Evolutionary conservation across 108 stramenopile species (phyloP).

Genomic region (Cyclotella atomus): DNA sequence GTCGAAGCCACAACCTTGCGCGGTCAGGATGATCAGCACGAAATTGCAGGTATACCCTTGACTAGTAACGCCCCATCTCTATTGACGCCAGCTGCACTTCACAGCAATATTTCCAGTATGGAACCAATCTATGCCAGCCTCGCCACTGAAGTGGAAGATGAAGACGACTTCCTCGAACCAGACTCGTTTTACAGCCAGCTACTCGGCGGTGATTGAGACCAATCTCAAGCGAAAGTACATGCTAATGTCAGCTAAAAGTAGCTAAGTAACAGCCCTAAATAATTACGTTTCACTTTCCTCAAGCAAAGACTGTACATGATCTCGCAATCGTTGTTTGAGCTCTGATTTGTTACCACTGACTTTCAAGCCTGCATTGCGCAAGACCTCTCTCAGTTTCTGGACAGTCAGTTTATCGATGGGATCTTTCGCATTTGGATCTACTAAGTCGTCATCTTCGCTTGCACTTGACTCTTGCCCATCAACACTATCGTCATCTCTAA

Average conservation of each 20-base stretch:
- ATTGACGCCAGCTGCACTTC: slow-evolving; percentile 25
- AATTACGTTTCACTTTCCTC: slow-evolving; percentile 19
- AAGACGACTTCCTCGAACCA: slow-evolving; percentile 42
- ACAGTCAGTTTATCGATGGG: slow-evolving; percentile 81
- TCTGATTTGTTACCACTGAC: slow-evolving; percentile 77
- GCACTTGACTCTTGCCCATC: not conserved
- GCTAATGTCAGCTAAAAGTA: not conserved
- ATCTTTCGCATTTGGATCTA: slow-evolving; percentile 40
- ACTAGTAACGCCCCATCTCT: slow-evolving; percentile 29
- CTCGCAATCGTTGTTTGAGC: slow-evolving; percentile 76
- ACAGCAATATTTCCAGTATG: slow-evolving; percentile 18
- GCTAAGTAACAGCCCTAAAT: not conserved
- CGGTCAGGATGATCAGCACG: slow-evolving; percentile 19
- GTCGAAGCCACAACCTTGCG: slow-evolving; percentile 17
- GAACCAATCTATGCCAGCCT: slow-evolving; percentile 41
- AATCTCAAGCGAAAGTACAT: no score
- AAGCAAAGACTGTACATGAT: slow-evolving; percentile 68
- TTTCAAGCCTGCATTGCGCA: slow-evolving; percentile 69
- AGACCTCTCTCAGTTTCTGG: slow-evolving; percentile 76
- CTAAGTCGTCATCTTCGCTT: slow-evolving; percentile 15
- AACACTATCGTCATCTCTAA: slow-evolving; percentile 4
- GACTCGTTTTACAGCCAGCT: slow-evolving; percentile 54
- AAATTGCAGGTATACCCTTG: slow-evolving; percentile 49
- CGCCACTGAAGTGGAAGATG: slow-evolving; percentile 37
- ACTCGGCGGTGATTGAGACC: slow-evolving; percentile 35